Base-by-base conservation (phyloP, 306 rosid genomes). In the Sicyos baderoa region DNA sequence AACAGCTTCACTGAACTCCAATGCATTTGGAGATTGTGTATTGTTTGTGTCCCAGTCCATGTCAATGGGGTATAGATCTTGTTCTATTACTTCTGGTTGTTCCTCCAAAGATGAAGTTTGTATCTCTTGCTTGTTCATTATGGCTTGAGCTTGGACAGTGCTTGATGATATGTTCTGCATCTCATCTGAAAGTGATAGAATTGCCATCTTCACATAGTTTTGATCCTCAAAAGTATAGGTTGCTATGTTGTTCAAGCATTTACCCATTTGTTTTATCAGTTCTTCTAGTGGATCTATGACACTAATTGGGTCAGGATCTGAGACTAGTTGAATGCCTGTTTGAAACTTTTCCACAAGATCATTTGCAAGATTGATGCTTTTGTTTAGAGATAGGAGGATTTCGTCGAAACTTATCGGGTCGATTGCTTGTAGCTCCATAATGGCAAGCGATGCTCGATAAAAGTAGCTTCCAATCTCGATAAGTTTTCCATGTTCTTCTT, bases 381-480 rank as follows among this genome's bases (percentile, higher is more conserved):
- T 18, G 19, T 80, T 51, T 48, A 83, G 79, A 37, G 78, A 74
- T 63, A 51, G 70, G 45, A 83, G 73, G 73, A 75, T 77, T 76
- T 71, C 76, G 52, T 68, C 17, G 25, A 77, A 76, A 52, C 61
- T 72, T 61, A 48, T 77, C 8, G 77, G 84, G 74, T 77, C 78
- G 5, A 76, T 70, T 50, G 45, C 73, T 50, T 61, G 58, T 23
- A 79, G 72, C 77, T 75, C 86, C 78, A 42, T 67, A 54, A 83
- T 54, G 14, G 82, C 84, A 7, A 77, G 29, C 44, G 86, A 79
- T 54, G 78, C 72, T 21, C 86, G 72, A 71, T 74, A 79, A 23
- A 83, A 72, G 78, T 74, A 83, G 76, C 84, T 77, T 52, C 82
- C 86, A 10, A 71, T 74, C 52, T 83, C 76, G 9, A 75, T 48